Percentiles rank a stretch among this genome's conserved stretches.
Conservation (phyloP, 495 filamentous ascomycete species). For the Sabuloglossum arenarium region DNA sequence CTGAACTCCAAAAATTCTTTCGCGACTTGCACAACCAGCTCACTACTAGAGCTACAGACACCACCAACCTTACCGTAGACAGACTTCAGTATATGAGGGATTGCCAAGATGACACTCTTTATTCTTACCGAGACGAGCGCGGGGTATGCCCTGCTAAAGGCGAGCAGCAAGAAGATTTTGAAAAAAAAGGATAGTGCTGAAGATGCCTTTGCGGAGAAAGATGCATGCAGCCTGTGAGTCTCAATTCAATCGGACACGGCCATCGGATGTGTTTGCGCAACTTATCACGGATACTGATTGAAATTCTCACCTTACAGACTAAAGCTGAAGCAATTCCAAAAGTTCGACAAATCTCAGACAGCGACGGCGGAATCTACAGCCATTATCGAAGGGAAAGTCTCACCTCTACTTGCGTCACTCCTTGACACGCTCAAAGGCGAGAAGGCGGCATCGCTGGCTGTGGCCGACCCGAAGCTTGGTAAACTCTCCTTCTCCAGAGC, state of each 20-base stretch:
- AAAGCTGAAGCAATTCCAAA: slow-evolving; percentile 89
- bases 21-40: not conserved
- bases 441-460: slow-evolving; percentile 88
- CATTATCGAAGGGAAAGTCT: slow-evolving; percentile 83
- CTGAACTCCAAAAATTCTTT: not conserved
- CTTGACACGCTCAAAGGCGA: slow-evolving; percentile 89
- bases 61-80: not conserved
- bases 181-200: slow-evolving; percentile 58
- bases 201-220: slow-evolving; percentile 62
- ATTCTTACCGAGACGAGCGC: slow-evolving; percentile 85
- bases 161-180: slow-evolving; percentile 91
- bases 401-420: slow-evolving; percentile 64
- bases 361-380: slow-evolving; percentile 79
- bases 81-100: slow-evolving; percentile 8
- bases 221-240: slow-evolving; percentile 66
- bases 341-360: slow-evolving; percentile 77
- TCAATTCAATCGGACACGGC: not conserved
- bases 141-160: slow-evolving; percentile 94
- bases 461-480: slow-evolving; percentile 87
- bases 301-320: slow-evolving; percentile 29
- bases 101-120: slow-evolving; percentile 44
- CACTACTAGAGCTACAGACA: not conserved
- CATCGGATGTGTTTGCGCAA: not conserved
- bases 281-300: not conserved
- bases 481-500: slow-evolving; percentile 11